Conservation (phyloP, 192 early-diverging fungal genomes). For the Coemansia sp. region DNA sequence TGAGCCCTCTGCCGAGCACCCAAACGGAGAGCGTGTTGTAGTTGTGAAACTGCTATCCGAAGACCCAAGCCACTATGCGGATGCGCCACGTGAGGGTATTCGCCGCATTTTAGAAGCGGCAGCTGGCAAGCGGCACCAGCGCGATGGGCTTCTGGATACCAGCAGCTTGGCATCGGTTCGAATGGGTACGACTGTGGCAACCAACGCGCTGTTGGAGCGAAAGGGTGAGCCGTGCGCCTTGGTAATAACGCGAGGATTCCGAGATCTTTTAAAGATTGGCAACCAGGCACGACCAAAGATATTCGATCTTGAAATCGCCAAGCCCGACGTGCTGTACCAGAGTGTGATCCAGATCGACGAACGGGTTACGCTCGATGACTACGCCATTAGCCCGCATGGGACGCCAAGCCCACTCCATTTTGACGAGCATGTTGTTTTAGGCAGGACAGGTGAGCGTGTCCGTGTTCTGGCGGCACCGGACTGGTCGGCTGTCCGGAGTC, state of each 20-base stretch:
- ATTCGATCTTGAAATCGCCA: constrained; percentile 87
- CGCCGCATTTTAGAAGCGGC: constrained; percentile 79
- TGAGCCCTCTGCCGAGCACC: constrained; percentile 24
- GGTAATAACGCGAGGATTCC: constrained; percentile 90
- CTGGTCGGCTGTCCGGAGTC: constrained; percentile 53
- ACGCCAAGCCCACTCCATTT: not conserved
- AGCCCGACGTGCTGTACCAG: constrained; percentile 84
- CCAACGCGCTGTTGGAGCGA: constrained; percentile 84
- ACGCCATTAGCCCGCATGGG: constrained; percentile 53
- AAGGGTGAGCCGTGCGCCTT: constrained; percentile 88
- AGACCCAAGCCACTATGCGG: constrained; percentile 84
- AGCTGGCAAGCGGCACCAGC: constrained; percentile 67
- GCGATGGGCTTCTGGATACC: constrained; percentile 70
- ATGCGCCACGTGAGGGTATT: constrained; percentile 95
- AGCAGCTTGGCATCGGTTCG: constrained; percentile 71
- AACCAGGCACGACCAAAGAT: constrained; percentile 93
- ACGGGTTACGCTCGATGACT: constrained; percentile 80
- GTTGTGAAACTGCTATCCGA: constrained; percentile 91
- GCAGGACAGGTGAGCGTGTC: constrained; percentile 86
- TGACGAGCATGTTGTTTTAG: constrained; percentile 52
- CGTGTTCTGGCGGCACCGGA: constrained; percentile 66
- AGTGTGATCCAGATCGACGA: constrained; percentile 82
- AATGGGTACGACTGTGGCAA: constrained; percentile 98
- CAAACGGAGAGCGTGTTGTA: constrained; percentile 56
- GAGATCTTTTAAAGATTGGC: constrained; percentile 75